phyloP scores from a whole-genome alignment of 2,329 filamentous ascomycete genomes.

The Xylaria sp. region DNA sequence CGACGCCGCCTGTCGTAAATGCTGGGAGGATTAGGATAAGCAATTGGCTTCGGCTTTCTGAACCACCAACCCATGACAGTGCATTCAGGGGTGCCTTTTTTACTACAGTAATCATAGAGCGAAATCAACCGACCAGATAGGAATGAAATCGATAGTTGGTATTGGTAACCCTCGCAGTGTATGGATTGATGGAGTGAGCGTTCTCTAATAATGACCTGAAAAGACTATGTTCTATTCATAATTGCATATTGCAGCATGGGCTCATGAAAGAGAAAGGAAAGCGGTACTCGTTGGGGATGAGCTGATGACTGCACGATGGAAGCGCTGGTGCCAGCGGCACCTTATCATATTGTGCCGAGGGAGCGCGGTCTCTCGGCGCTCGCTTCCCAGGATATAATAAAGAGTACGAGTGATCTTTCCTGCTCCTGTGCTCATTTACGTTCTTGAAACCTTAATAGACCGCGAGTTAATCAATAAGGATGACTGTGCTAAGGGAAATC shows the following conservation, averaged over 20 bases:
- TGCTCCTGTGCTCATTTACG: background rate
- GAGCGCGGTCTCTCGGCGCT: background rate
- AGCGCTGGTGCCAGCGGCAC: background rate
- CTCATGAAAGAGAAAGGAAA: background rate
- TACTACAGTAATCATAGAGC: background rate
- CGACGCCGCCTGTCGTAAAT: background rate
- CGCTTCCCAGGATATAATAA: background rate
- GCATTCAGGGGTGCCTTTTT: background rate
- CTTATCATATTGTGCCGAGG: background rate
- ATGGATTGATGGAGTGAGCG: background rate
- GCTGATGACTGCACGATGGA: background rate
- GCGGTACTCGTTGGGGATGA: background rate
- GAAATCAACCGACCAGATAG: background rate
- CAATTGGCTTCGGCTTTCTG: background rate
- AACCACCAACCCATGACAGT: constrained; percentile 13
- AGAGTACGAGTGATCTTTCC: background rate
- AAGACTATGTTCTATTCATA: background rate
- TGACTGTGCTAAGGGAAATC: background rate
- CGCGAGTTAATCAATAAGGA: background rate
- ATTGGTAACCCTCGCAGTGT: background rate
- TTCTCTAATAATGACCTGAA: background rate
- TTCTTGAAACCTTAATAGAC: too few species aligned
- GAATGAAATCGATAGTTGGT: background rate
- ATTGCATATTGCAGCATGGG: background rate
- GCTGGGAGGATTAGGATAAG: background rate